A percentile compares a stretch with the other conserved stretches of the same genome.
Evolutionary conservation across 192 early-diverging fungal genomes (phyloP).

Genomic region (Podila verticillata): DNA sequence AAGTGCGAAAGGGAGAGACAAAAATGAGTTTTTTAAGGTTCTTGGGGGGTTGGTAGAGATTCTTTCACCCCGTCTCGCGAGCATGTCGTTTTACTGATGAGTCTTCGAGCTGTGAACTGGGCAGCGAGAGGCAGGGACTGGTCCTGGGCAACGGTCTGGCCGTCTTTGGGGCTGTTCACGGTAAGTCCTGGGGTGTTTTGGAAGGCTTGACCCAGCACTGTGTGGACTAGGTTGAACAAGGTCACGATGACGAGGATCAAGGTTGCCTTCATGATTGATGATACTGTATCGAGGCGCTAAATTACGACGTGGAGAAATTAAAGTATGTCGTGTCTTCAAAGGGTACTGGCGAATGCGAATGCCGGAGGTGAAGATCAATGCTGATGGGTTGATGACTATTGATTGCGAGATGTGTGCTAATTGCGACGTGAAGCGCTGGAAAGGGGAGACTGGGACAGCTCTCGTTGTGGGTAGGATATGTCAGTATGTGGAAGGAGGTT

Average conservation of each 20-base stretch:
- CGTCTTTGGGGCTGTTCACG: background rate
- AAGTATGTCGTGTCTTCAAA: too few species aligned
- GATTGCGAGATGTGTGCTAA: background rate
- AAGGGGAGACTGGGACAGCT: background rate
- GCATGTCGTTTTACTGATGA: background rate
- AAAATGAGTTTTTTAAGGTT: background rate
- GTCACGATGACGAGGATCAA: background rate
- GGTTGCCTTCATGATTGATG: background rate
- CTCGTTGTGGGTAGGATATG: background rate
- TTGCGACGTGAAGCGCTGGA: constrained; percentile 4
- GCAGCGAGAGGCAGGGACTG: background rate
- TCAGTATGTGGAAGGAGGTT: background rate
- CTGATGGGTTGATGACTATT: too few species aligned
- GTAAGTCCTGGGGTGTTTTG: constrained; percentile 1
- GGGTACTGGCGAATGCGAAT: too few species aligned
- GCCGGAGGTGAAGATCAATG: too few species aligned
- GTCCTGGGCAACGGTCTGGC: constrained; percentile 1
- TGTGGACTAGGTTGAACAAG: background rate
- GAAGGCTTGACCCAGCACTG: background rate
- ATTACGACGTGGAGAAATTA: background rate
- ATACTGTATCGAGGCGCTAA: background rate
- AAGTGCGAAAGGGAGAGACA: background rate
- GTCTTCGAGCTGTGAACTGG: background rate
- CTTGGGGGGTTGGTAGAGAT: background rate
- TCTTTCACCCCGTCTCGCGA: background rate